Conservation (phyloP, 148 eudicot species). For the Euryodendron excelsum region DNA sequence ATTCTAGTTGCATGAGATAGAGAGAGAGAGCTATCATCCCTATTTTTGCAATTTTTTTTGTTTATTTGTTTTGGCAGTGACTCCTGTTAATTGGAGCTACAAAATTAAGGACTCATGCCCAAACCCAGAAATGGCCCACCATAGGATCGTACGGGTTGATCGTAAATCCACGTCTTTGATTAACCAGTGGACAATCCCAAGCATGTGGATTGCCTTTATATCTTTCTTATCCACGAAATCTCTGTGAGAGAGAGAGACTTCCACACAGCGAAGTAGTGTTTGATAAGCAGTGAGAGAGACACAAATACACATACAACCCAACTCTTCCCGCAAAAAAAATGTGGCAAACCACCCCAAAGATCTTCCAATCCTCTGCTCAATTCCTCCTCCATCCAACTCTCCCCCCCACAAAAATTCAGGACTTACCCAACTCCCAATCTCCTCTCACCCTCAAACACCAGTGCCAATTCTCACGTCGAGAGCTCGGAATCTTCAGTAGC, state of each 20-base stretch:
- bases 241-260: not conserved
- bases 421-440: constrained; percentile 17
- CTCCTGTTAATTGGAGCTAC: not conserved
- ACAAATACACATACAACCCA: not conserved
- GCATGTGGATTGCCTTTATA: constrained; percentile 6
- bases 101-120: not conserved
- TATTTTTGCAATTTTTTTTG: too few relatives aligned
- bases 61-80: not conserved
- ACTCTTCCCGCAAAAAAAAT: constrained; percentile 15
- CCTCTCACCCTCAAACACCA: constrained; percentile 30
- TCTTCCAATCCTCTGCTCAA: constrained; percentile 33
- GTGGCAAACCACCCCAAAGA: constrained; percentile 41
- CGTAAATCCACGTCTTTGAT: not conserved
- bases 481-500: constrained; percentile 47
- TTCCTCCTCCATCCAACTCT: constrained; percentile 20
- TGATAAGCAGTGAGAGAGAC: not conserved
- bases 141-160: not conserved
- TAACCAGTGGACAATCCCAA: constrained; percentile 5
- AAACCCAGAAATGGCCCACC: not conserved
- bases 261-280: not conserved
- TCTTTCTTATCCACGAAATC: constrained; percentile 17
- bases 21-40: too few relatives aligned
- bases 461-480: constrained; percentile 50
- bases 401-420: constrained; percentile 19
- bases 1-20: too few relatives aligned